Base-by-base conservation (phyloP, 331 rosid species). In the Erythrophleum ivorense region DNA sequence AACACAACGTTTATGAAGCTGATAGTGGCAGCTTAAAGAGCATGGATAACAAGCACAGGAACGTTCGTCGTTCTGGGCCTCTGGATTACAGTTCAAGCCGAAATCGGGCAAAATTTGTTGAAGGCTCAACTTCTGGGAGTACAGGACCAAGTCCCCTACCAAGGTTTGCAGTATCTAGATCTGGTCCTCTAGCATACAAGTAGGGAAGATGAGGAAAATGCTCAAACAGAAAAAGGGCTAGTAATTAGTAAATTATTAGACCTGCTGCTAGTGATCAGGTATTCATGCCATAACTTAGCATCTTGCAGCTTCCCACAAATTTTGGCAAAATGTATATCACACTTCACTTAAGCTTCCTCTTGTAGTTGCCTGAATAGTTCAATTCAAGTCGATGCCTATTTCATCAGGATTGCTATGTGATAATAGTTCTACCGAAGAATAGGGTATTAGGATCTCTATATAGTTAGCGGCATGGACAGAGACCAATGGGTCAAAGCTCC, bases 111-210 rank as follows among this genome's bases (percentile, higher is more conserved):
- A 92, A 92, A 84, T 73, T 82, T 33, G 84, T 75, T 48, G 99
- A 95, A 82, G 92, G 98, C 76, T 93, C 97, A 73, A 84, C 88
- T 85, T 93, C 99, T 18, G 97, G 97, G 45, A 88, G 94, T 84
- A 85, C 90, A 9, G 97, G 98, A 48, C 99, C 96, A 34, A 95
- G 98, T 71, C 99, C 98, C 40, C 88, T 95, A 49, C 99, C 98
- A 13, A 93, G 97, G 84, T 95, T 95, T 89, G 98, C 99, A 14
- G 98, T 93, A 48, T 95, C 99, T 38, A 95, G 99, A 84, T 93
- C 99, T 65, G 98, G 99, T 78, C 99, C 99, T 43, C 53, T 95
- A 80, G 90, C 92, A 0, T 93, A 93, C 91, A 95, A 95, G 94
- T 93, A 87, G 91, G 91, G 73, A 76, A 52, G 78, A 70, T 75